Evolutionary conservation across 2,329 filamentous ascomycete species (phyloP).

Genomic region (Alternaria panax): DNA sequence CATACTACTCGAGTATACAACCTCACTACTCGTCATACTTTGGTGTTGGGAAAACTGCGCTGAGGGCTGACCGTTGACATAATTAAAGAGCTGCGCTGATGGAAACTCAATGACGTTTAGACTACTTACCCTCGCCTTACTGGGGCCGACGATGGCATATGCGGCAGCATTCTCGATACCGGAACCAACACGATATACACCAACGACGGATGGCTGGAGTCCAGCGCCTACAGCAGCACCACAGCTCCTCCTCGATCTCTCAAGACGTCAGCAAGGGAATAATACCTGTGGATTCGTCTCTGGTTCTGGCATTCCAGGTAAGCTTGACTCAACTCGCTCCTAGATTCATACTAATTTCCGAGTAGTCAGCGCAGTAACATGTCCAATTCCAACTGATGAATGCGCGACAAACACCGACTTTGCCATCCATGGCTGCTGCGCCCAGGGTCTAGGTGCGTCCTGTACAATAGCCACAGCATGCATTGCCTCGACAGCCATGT

Average conservation of each 20-base stretch:
- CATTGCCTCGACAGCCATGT: conserved; percentile 34
- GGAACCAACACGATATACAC: conserved; percentile 36
- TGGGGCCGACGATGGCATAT: conserved; percentile 35
- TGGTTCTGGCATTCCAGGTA: conserved; percentile 31
- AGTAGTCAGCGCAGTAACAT: conserved; percentile 41
- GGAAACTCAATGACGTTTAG: conserved; percentile 34
- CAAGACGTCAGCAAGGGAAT: conserved; percentile 29
- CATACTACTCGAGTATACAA: neutral
- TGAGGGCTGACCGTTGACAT: neutral
- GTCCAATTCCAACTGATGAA: conserved; percentile 29
- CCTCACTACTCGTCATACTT: neutral
- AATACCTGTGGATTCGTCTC: conserved; percentile 45
- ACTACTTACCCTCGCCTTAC: conserved; percentile 34
- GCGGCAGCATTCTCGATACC: conserved; percentile 41
- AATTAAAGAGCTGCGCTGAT: conserved; percentile 13
- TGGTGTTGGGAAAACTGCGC: neutral
- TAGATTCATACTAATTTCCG: conserved; percentile 10
- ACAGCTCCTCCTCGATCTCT: conserved; percentile 33
- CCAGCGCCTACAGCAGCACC: conserved; percentile 42
- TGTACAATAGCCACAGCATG: conserved; percentile 45
- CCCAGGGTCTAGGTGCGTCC: conserved; percentile 23
- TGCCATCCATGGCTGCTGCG: conserved; percentile 47
- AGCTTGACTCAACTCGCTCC: neutral
- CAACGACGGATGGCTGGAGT: conserved; percentile 38
- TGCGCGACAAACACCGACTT: conserved; percentile 46